phyloP scores from a whole-genome alignment of 306 rosid genomes.

The Oxytropis ochrocephala region DNA sequence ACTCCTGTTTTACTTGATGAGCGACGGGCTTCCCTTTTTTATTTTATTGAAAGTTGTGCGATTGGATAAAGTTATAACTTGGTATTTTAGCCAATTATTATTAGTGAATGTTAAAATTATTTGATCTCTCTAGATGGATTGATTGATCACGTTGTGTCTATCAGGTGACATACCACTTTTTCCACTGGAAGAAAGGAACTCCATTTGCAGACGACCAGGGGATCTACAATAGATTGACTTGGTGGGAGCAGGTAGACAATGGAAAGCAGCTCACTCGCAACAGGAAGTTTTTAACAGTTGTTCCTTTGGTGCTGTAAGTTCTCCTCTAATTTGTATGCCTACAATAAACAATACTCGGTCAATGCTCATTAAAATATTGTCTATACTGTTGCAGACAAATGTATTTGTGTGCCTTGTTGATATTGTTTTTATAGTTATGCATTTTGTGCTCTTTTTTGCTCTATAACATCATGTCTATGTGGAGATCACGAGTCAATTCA shows the following conservation, averaged over 20 bases:
- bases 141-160: constrained; percentile 25
- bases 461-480: not conserved
- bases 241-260: constrained; percentile 99
- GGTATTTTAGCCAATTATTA: not conserved
- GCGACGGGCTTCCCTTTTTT: not conserved
- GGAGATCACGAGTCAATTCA: not conserved
- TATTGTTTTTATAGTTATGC: not conserved
- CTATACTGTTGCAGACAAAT: not conserved
- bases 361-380: not conserved
- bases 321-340: constrained; percentile 4
- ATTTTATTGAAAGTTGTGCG: not conserved
- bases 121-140: constrained; percentile 13
- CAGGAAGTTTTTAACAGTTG: constrained; percentile 96
- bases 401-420: not conserved
- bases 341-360: not conserved
- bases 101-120: not conserved
- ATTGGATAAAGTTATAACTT: not conserved
- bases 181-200: constrained; percentile 99
- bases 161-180: constrained; percentile 95
- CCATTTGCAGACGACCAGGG: constrained; percentile 98
- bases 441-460: not conserved
- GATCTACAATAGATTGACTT: constrained; percentile 87
- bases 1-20: not conserved
- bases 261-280: constrained; percentile 99
- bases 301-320: constrained; percentile 98